Evolutionary conservation across 2,329 filamentous ascomycete species (phyloP).

Genomic region (Aspergillus novoparasiticus): DNA sequence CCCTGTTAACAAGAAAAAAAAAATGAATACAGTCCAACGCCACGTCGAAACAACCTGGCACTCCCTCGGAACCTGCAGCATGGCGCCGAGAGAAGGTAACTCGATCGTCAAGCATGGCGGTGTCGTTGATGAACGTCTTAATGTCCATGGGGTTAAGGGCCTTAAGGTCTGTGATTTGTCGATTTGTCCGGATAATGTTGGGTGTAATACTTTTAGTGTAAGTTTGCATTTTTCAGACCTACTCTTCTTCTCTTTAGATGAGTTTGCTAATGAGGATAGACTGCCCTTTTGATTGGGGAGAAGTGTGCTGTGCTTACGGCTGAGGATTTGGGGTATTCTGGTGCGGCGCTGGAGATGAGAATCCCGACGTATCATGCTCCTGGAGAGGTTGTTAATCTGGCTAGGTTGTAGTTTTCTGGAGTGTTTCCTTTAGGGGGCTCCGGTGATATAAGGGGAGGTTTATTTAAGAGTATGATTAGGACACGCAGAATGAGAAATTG

Average conservation of each 20-base stretch:
- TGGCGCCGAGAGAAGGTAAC: constrained; percentile 76
- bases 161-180: constrained; percentile 76
- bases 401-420: constrained; percentile 24
- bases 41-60: constrained; percentile 80
- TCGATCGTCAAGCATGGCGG: constrained; percentile 75
- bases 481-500: background rate
- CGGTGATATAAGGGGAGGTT: too few relatives aligned
- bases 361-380: constrained; percentile 65
- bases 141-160: constrained; percentile 75
- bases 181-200: constrained; percentile 79
- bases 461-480: background rate
- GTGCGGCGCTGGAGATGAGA: constrained; percentile 74
- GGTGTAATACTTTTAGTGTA: constrained; percentile 63
- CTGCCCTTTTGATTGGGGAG: constrained; percentile 74
- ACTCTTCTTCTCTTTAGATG: background rate
- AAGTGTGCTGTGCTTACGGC: constrained; percentile 70
- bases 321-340: constrained; percentile 75
- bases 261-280: constrained; percentile 45
- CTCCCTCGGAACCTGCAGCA: constrained; percentile 68
- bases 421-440: too few relatives aligned
- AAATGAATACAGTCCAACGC: constrained; percentile 57
- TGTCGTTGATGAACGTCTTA: constrained; percentile 74
- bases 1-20: background rate
- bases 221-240: constrained; percentile 12
- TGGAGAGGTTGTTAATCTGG: constrained; percentile 36